Percentiles rank a stretch among this genome's conserved stretches.
Conservation (phyloP, 139 green algal genomes). For the Coelastrella sp. region DNA sequence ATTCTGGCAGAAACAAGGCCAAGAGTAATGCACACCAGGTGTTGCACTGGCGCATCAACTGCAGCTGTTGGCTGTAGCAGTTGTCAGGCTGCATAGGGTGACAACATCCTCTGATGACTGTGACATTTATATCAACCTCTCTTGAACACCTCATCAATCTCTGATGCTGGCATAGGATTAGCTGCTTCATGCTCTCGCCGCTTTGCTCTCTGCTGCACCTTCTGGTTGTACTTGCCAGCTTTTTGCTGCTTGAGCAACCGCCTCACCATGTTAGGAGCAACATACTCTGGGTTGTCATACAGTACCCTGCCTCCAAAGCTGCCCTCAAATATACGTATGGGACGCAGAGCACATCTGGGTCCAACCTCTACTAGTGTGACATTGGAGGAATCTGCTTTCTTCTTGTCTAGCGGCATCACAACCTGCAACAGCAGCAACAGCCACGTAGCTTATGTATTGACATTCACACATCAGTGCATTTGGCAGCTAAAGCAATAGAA, state of each 20-base stretch:
- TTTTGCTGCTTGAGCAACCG: constrained; percentile 76
- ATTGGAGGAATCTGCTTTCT: constrained; percentile 65
- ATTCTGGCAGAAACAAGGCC: too few species aligned
- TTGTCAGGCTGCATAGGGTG: too few species aligned
- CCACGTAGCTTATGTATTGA: too few species aligned
- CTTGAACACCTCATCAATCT: constrained; percentile 78
- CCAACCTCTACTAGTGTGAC: constrained; percentile 85
- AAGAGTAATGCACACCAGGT: too few species aligned
- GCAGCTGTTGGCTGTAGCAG: too few species aligned
- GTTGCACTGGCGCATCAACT: too few species aligned
- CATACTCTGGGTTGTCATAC: constrained; percentile 94
- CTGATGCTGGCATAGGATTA: constrained; percentile 64
- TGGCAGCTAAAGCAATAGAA: too few species aligned
- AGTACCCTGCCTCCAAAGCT: constrained; percentile 89
- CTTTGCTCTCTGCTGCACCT: constrained; percentile 66
- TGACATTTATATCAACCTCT: neutral
- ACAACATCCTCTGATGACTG: too few species aligned
- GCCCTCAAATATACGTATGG: constrained; percentile 91
- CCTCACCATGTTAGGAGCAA: constrained; percentile 90
- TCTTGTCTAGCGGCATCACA: constrained; percentile 80
- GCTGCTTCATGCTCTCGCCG: constrained; percentile 73
- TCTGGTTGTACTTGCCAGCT: constrained; percentile 83
- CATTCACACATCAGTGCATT: too few species aligned
- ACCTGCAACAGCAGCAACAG: constrained; percentile 60
- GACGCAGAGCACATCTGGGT: constrained; percentile 90